Evolutionary conservation across 768 basidiomycete genomes (phyloP).

Genomic region (Boletus rufocinnamomeus): DNA sequence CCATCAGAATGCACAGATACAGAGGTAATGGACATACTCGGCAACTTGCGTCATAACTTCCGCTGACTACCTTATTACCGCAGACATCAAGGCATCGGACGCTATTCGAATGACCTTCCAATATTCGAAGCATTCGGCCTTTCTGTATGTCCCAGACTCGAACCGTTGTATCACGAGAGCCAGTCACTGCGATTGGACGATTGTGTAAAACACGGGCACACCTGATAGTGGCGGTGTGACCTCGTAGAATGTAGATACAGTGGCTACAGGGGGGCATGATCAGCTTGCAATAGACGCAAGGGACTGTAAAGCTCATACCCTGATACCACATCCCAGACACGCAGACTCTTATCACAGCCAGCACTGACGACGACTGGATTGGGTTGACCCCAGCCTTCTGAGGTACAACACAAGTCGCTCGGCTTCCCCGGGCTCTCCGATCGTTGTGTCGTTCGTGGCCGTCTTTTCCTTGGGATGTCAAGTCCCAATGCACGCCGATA

Average conservation of each 20-base stretch:
- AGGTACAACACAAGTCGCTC: slow-evolving; percentile 61
- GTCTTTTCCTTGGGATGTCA: slow-evolving; percentile 32
- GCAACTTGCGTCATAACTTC: slow-evolving; percentile 90
- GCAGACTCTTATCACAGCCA: slow-evolving; percentile 89
- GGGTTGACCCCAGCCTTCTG: slow-evolving; percentile 88
- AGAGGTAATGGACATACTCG: slow-evolving; percentile 50
- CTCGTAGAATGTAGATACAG: slow-evolving; percentile 77
- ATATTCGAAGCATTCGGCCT: slow-evolving; percentile 62
- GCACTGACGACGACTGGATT: slow-evolving; percentile 84
- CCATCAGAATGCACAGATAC: neutral
- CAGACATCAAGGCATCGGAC: slow-evolving; percentile 89
- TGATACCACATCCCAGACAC: slow-evolving; percentile 88
- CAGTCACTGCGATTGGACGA: slow-evolving; percentile 86
- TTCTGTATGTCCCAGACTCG: slow-evolving; percentile 93
- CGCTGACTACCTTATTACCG: slow-evolving; percentile 82
- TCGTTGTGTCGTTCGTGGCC: slow-evolving; percentile 21
- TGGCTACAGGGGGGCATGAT: slow-evolving; percentile 36
- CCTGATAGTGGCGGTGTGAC: slow-evolving; percentile 89
- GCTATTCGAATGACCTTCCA: slow-evolving; percentile 77
- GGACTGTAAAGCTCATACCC: slow-evolving; percentile 53
- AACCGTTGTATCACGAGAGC: slow-evolving; percentile 83
- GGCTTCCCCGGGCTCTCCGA: slow-evolving; percentile 35
- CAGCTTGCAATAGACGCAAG: slow-evolving; percentile 3
- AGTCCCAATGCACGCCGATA: slow-evolving; percentile 55
- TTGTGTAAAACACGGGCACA: slow-evolving; percentile 87